These are phyloP conservation scores for Phytophthora lateralis DNA, from an alignment of 352 stramenopile species.

Conservation along the genomic window DNA sequence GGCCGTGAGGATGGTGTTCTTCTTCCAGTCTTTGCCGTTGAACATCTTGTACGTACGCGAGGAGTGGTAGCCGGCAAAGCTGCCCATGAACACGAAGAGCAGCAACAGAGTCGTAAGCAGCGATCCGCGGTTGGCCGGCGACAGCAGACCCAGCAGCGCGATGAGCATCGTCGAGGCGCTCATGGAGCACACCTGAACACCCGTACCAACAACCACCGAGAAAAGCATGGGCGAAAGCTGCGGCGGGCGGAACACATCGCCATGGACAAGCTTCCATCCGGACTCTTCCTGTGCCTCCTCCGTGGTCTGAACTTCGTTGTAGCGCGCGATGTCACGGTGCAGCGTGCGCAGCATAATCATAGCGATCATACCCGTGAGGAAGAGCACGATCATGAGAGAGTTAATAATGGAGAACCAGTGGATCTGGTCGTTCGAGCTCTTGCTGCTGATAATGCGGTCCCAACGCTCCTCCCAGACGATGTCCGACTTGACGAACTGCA, in stretches of 20 bases:
- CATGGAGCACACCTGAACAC: constrained; percentile 96
- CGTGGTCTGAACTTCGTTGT: constrained; percentile 95
- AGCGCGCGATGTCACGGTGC: constrained; percentile 97
- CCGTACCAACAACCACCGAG: constrained; percentile 95
- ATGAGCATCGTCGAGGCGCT: constrained; percentile 96
- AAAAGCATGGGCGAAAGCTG: constrained; percentile 94
- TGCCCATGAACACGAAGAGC: constrained; percentile 98
- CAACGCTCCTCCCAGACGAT: constrained; percentile 97
- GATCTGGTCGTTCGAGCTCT: constrained; percentile 97
- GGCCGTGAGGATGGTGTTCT: constrained; percentile 96
- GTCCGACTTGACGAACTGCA: constrained; percentile 95
- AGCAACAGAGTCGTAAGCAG: constrained; percentile 96
- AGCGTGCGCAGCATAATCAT: constrained; percentile 99
- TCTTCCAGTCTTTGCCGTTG: constrained; percentile 97
- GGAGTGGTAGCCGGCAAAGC: constrained; percentile 96
- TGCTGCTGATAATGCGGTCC: constrained; percentile 99
- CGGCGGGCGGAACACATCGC: constrained; percentile 98
- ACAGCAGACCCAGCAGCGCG: constrained; percentile 94
- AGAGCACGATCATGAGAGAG: constrained; percentile 99
- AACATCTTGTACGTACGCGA: constrained; percentile 99
- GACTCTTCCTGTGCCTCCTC: constrained; percentile 96
- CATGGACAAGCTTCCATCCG: constrained; percentile 97
- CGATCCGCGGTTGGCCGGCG: constrained; percentile 96
- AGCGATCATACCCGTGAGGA: constrained; percentile 98
- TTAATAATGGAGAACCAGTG: constrained; percentile 99